A percentile compares a stretch with the other conserved stretches of the same genome.
These are phyloP conservation scores for Ichthyophthirius multifiliis DNA, from an alignment of 169 alveolate species.

Conservation along the genomic window DNA sequence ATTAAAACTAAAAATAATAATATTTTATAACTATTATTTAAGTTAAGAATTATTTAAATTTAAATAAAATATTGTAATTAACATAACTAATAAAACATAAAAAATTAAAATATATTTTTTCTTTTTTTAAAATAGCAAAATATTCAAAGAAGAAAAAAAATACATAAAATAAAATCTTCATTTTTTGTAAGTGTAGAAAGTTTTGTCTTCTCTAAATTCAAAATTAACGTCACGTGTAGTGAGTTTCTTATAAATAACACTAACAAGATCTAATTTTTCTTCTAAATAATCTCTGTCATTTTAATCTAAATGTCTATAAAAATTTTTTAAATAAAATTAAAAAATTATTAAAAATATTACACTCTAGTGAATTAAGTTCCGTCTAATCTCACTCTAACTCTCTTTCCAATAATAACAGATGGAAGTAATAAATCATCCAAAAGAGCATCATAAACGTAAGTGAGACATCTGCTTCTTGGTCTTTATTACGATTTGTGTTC, in stretches of 20 bases:
- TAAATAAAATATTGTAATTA: no score
- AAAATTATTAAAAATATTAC: not conserved
- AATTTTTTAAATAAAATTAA: no score
- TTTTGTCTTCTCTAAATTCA: slow-evolving; percentile 52
- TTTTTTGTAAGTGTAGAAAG: slow-evolving; percentile 39
- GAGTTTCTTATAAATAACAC: slow-evolving; percentile 45
- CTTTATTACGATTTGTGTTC: slow-evolving; percentile 61
- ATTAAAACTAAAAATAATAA: no score
- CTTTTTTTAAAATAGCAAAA: no score
- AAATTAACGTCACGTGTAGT: slow-evolving; percentile 52
- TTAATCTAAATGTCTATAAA: slow-evolving; percentile 47
- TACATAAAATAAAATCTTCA: no score
- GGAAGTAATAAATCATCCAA: slow-evolving; percentile 67
- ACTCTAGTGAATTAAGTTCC: slow-evolving; percentile 59
- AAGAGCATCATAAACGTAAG: slow-evolving; percentile 59
- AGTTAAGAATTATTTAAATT: no score
- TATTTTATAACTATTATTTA: no score
- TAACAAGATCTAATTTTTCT: slow-evolving; percentile 58
- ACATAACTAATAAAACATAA: no score
- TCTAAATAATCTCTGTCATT: slow-evolving; percentile 60
- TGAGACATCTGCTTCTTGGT: slow-evolving; percentile 74
- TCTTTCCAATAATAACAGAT: slow-evolving; percentile 53
- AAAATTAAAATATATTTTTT: no score
- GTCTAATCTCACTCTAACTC: slow-evolving; percentile 66
- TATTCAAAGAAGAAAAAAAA: no score